These are phyloP conservation scores for Arachnomyces sp. DNA, from an alignment of 2,329 filamentous ascomycete genomes.

Conservation along the genomic window DNA sequence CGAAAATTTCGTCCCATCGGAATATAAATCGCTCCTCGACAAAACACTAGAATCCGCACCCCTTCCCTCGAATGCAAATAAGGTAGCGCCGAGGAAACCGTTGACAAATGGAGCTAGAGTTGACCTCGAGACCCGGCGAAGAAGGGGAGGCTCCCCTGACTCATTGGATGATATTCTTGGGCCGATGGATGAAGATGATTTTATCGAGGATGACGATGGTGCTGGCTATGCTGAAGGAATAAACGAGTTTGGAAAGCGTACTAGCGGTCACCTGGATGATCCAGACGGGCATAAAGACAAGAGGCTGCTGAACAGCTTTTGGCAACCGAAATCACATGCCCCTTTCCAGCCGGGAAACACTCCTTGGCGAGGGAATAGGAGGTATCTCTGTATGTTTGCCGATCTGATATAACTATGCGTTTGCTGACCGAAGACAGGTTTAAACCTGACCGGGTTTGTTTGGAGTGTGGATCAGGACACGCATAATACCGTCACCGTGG, in stretches of 20 bases:
- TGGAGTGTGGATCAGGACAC: constrained; percentile 97
- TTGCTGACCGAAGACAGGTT: constrained; percentile 32
- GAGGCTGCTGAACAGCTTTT: constrained; percentile 40
- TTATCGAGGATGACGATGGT: constrained; percentile 90
- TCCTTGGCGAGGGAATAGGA: constrained; percentile 87
- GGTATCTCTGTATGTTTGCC: constrained; percentile 62
- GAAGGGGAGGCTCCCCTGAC: constrained; percentile 58
- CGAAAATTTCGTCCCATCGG: constrained; percentile 46
- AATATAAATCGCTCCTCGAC: constrained; percentile 41
- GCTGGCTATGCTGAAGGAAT: constrained; percentile 70
- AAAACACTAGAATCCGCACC: constrained; percentile 64
- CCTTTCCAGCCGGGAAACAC: constrained; percentile 91
- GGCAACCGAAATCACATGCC: constrained; percentile 64
- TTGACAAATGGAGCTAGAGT: constrained; percentile 49
- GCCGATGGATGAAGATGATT: constrained; percentile 56
- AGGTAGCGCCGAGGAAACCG: constrained; percentile 55
- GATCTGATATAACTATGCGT: background rate
- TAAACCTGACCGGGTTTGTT: constrained; percentile 88
- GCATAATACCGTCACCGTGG: constrained; percentile 87
- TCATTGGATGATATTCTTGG: constrained; percentile 77
- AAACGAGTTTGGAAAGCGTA: constrained; percentile 56
- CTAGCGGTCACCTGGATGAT: constrained; percentile 41
- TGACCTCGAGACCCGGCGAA: constrained; percentile 42
- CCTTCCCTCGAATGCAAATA: constrained; percentile 71
- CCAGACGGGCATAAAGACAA: constrained; percentile 42